phyloP scores from a whole-genome alignment of 2,329 filamentous ascomycete genomes.

The Pyrenophora tritici-repentis region DNA sequence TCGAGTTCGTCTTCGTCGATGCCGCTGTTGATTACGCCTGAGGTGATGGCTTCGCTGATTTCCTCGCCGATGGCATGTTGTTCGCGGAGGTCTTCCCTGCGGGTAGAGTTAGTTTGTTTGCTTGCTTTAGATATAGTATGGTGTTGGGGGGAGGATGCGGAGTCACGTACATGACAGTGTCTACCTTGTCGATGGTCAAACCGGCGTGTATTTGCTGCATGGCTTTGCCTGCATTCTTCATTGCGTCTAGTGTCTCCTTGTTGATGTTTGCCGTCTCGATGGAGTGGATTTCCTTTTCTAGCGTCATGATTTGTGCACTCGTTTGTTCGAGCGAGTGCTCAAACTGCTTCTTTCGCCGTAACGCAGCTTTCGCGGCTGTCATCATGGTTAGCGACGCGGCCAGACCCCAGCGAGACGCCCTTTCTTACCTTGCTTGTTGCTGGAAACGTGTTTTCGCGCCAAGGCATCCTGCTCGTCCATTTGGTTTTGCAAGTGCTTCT shows the following conservation, averaged over 20 bases:
- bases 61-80: constrained; percentile 93
- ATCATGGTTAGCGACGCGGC: constrained; percentile 5
- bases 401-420: constrained; percentile 48
- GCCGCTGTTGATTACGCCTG: constrained; percentile 68
- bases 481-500: constrained; percentile 86
- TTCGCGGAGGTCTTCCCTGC: constrained; percentile 85
- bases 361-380: constrained; percentile 83
- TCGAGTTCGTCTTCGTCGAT: constrained; percentile 88
- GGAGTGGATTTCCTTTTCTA: constrained; percentile 93
- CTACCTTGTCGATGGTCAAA: constrained; percentile 91
- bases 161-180: constrained; percentile 82
- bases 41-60: constrained; percentile 82
- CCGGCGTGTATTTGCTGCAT: constrained; percentile 94
- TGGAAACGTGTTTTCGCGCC: constrained; percentile 83
- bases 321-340: constrained; percentile 93
- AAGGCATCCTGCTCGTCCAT: constrained; percentile 91
- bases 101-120: constrained; percentile 3
- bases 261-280: constrained; percentile 99
- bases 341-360: constrained; percentile 92
- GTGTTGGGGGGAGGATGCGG: not conserved
- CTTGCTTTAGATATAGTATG: not conserved
- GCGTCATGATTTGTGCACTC: constrained; percentile 81
- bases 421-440: constrained; percentile 91
- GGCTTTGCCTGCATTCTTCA: constrained; percentile 86
- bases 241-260: constrained; percentile 89